phyloP scores from a whole-genome alignment of 139 green algal species.

The Astrephomene gubernaculifera region DNA sequence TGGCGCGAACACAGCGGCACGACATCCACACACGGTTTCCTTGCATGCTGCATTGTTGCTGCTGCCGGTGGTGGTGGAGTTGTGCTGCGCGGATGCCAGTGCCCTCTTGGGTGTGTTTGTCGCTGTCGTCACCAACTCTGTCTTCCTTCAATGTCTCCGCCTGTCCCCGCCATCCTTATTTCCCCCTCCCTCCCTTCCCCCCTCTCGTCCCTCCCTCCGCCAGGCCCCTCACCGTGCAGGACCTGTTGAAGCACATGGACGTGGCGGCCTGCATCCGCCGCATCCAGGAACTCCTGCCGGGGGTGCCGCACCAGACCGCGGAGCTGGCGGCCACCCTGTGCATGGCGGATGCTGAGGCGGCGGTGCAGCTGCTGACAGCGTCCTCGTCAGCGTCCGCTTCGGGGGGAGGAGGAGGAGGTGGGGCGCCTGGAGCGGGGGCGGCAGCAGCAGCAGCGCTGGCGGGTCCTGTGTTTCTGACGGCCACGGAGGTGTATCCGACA shows the following conservation, averaged over 20 bases:
- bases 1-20: too few species aligned
- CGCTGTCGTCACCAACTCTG: too few species aligned
- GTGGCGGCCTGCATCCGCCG: constrained; percentile 29
- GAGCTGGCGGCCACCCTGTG: constrained; percentile 45
- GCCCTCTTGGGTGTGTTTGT: too few species aligned
- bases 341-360: constrained; percentile 39
- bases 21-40: too few species aligned
- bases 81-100: too few species aligned
- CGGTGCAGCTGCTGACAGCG: constrained; percentile 38
- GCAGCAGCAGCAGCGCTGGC: too few species aligned
- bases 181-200: neutral
- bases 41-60: too few species aligned
- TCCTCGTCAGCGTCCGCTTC: constrained; percentile 4
- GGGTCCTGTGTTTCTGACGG: constrained; percentile 26
- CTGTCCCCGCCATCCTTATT: too few species aligned
- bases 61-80: too few species aligned
- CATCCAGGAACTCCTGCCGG: constrained; percentile 30
- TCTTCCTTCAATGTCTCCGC: too few species aligned
- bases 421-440: too few species aligned
- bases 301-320: constrained; percentile 32
- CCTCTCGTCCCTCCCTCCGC: neutral
- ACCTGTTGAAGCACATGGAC: constrained; percentile 42
- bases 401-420: too few species aligned
- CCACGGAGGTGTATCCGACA: neutral
- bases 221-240: constrained; percentile 42